Evolutionary conservation across 495 filamentous ascomycete species (phyloP), one percentile per base, ranked within the genome.

Genomic region (Polyplosphaeria fusca): DNA sequence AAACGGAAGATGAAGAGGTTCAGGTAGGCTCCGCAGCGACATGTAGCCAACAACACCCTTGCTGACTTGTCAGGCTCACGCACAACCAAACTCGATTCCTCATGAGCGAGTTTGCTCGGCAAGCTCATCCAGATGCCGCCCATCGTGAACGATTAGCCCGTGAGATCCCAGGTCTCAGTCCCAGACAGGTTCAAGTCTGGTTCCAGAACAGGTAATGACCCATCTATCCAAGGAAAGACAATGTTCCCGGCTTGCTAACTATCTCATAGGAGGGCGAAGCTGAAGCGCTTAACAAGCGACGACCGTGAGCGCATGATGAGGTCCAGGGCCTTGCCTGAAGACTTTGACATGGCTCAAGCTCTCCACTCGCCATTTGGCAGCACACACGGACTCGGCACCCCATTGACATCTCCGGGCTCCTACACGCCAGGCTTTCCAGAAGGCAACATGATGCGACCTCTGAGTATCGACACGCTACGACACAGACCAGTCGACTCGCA

Each of bases 181-280:
- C 92, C 37, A 83, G 92, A 54, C 92, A 97, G 68, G 92, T 97
- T 7, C 92, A 97, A 74, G 92, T 97, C 55, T 97, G 92, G 92
- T 97, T 97, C 71, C 92, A 97, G 72, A 97, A 97, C 73, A 83
- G 92, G 92, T 95, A 79, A 61, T 79, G 69, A 48, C 62, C 44
- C 51, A 7, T 7, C 5, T 5, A 11, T 42, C 9, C 20, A 9
- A 19, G 5, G 39, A 12, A 42, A 11, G 39, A 9, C 7, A 42
- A 11, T 7, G 14, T 35, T 35, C 14, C 14, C 7, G 14, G 7
- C 30, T 43, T 56, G 44, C 66, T 76, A 63, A 75, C 50, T 13
- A 11, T 19, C 20, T 52, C 52, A 14, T 58, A 97, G 92, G 73
- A 77, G 92, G 69, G 92, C 92, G 20, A 97, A 97, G 73, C 84